Evolutionary conservation across 2,329 filamentous ascomycete genomes (phyloP), one percentile per base, ranked within the genome.

Genomic region (Claviceps maximensis): DNA sequence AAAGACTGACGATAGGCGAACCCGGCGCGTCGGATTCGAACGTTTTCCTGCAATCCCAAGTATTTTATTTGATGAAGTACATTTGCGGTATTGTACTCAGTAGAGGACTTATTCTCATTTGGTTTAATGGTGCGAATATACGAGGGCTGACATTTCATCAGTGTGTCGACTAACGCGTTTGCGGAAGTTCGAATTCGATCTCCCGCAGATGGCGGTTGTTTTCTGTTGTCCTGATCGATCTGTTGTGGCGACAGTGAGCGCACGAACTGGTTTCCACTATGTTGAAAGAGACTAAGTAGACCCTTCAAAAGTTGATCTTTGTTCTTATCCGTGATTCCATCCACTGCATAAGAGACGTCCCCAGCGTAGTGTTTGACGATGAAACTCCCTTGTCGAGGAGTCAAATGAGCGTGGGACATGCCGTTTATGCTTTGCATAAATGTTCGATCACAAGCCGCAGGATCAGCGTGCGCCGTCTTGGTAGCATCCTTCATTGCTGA

Each of bases 101-200:
- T 84, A 0, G 89, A 86, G 2, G 90, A 95, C 69, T 97, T 98
- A 74, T 96, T 97, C 70, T 98, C 93, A 73, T 98, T 98, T 1
- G 93, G 93, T 71, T 98, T 98, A 73, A 98, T 97, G 0, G 93
- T 98, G 66, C 93, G 88, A 62, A 98, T 98, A 65, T 98, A 98
- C 2, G 90, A 96, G 1, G 93, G 93, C 60, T 93, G 88, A 53
- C 89, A 91, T 71, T 96, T 95, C 90, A 96, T 97, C 62, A 98
- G 70, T 1, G 93, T 97, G 1, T 90, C 83, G 1, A 98, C 93
- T 21, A 98, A 77, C 46, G 94, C 89, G 65, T 98, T 98, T 9
- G 93, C 93, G 21, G 93, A 97, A 6, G 82, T 76, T 67, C 91
- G 93, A 69, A 98, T 97, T 71, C 95, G 91, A 69, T 98, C 93